Evolutionary conservation across 495 filamentous ascomycete genomes (phyloP).

Genomic region (Aspergillus cavernicola): DNA sequence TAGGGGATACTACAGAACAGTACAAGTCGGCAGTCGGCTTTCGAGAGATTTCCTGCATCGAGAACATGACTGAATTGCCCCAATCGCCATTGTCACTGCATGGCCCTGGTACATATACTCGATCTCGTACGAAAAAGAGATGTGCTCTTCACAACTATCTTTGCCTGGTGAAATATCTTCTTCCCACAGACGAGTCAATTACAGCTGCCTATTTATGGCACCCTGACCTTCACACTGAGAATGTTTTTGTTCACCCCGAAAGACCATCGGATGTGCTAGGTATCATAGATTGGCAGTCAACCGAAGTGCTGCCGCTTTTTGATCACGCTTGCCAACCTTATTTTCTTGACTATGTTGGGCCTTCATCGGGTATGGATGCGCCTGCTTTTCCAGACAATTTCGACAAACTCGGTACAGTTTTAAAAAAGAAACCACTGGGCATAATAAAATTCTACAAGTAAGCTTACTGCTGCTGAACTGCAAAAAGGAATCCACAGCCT

Average conservation of each 20-base stretch:
- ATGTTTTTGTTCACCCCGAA: constrained; percentile 27
- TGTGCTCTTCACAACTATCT: constrained; percentile 22
- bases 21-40: constrained; percentile 23
- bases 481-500: too few relatives aligned
- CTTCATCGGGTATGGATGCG: too few relatives aligned
- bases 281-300: constrained; percentile 29
- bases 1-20: too few relatives aligned
- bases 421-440: too few relatives aligned
- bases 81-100: constrained; percentile 22
- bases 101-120: constrained; percentile 26
- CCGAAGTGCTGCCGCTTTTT: constrained; percentile 21
- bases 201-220: constrained; percentile 24
- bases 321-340: constrained; percentile 22
- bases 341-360: constrained; percentile 25
- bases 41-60: constrained; percentile 28
- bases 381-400: too few relatives aligned
- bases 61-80: constrained; percentile 21
- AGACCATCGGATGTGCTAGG: constrained; percentile 21
- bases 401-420: too few relatives aligned
- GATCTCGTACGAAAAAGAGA: constrained; percentile 16
- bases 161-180: constrained; percentile 18
- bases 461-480: too few relatives aligned
- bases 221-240: constrained; percentile 22
- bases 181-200: constrained; percentile 17
- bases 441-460: too few relatives aligned